Evolutionary conservation across 2,329 filamentous ascomycete genomes (phyloP).

Genomic region (Paecilomyces dactylethromorphus): DNA sequence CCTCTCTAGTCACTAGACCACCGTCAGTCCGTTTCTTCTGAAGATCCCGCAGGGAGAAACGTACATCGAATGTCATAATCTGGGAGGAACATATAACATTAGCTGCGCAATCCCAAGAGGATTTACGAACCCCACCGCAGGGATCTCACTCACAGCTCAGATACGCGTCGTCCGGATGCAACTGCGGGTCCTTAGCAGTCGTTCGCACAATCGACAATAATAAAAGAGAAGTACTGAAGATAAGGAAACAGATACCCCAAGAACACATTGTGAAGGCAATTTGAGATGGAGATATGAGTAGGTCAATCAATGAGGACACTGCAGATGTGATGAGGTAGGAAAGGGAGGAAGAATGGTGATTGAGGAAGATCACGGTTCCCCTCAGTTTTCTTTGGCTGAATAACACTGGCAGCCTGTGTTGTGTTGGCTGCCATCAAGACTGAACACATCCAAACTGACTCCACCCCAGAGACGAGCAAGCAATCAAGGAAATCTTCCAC

Average conservation of each 20-base stretch:
- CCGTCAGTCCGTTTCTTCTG: slow-evolving; percentile 6
- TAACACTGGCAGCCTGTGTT: not conserved
- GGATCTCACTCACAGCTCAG: slow-evolving; percentile 55
- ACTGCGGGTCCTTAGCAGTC: slow-evolving; percentile 22
- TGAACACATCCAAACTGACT: not conserved
- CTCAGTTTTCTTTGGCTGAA: not conserved
- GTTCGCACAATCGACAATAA: not conserved
- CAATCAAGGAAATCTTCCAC: slow-evolving; percentile 8
- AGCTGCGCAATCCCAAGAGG: not conserved
- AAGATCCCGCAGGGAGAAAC: slow-evolving; percentile 18
- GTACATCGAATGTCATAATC: slow-evolving; percentile 61
- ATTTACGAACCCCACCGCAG: not conserved
- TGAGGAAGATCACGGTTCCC: not conserved
- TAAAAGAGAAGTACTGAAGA: not conserved
- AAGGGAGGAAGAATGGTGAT: not conserved
- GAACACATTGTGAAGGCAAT: not conserved
- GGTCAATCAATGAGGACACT: not conserved
- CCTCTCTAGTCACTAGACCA: slow-evolving; percentile 70
- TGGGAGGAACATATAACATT: slow-evolving; percentile 20
- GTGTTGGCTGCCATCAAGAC: not conserved
- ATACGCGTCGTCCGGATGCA: slow-evolving; percentile 61
- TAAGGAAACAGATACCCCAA: not conserved
- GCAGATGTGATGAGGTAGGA: not conserved
- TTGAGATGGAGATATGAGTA: not conserved
- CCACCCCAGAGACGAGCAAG: not conserved